Evolutionary conservation across 345 rosid genomes (phyloP), one percentile per base, ranked within the genome.

Genomic region (Raphanus raphanistrum): DNA sequence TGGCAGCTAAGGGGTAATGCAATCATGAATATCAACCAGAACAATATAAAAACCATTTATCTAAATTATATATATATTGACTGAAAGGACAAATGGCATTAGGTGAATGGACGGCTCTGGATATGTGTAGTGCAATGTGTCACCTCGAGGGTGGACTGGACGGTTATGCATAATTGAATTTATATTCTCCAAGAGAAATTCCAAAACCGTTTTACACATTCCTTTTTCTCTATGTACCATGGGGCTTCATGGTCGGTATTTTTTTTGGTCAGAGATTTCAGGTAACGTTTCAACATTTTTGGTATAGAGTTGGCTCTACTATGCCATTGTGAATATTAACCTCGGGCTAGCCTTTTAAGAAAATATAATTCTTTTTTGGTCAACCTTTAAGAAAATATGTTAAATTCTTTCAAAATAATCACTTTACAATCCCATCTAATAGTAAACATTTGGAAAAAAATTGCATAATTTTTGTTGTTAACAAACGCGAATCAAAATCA

Each of bases 91-190:
- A 63, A 33, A 63, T 63, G 67, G 26, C 67, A 35, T 16, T 16
- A 63, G 28, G 38, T 32, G 67, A 33, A 63, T 63, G 67, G 67
- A 33, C 28, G 25, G 67, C 26, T 32, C 16, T 33, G 45, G 67
- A 63, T 33, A 16, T 33, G 48, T 33, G 48, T 33, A 0, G 26
- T 28, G 16, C 41, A 4, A 31, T 38, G 41, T 63, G 27, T 63
- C 67, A 8, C 33, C 10, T 32, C 45, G 27, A 6, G 7, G 26
- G 33, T 63, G 12, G 41, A 33, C 5, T 33, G 67, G 67, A 33
- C 67, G 67, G 67, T 25, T 63, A 63, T 32, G 41, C 33, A 63
- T 33, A 15, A 17, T 62, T 17, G 27, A 35, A 32, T 63, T n/a
- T 63, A 32, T 63, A 15, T 15, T 60, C 15, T 63, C 43, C 66